Percentiles rank a stretch among this genome's conserved stretches.
Evolutionary conservation across 2,329 filamentous ascomycete genomes (phyloP).

Genomic region (Alternaria alternata): DNA sequence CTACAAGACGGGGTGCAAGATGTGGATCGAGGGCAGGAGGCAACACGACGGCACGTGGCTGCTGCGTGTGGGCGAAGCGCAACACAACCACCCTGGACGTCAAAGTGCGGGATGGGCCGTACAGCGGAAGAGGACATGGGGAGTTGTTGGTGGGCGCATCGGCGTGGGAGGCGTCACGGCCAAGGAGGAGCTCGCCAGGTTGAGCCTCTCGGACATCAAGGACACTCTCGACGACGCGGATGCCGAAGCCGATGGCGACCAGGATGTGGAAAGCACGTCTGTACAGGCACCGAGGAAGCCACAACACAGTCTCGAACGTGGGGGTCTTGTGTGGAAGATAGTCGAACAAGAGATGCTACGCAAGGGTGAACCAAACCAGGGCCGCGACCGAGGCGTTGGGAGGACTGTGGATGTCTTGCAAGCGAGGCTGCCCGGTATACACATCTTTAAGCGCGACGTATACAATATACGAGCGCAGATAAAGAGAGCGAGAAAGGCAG

Average conservation of each 20-base stretch:
- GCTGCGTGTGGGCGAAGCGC: slow-evolving; percentile 39
- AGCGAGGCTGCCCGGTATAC: slow-evolving; percentile 40
- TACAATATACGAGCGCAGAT: slow-evolving; percentile 49
- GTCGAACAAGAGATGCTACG: slow-evolving; percentile 47
- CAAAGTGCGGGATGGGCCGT: slow-evolving; percentile 42
- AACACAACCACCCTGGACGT: slow-evolving; percentile 44
- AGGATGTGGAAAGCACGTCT: neutral
- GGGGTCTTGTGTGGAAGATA: slow-evolving; percentile 45
- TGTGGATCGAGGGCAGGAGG: slow-evolving; percentile 49
- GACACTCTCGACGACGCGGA: slow-evolving; percentile 8
- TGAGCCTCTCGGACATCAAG: slow-evolving; percentile 5
- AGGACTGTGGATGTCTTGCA: slow-evolving; percentile 43
- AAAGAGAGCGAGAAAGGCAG: slow-evolving; percentile 41
- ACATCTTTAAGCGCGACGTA: slow-evolving; percentile 48
- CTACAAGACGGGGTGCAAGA: slow-evolving; percentile 47
- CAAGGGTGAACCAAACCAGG: slow-evolving; percentile 34
- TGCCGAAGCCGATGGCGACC: slow-evolving; percentile 11
- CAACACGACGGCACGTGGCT: slow-evolving; percentile 41
- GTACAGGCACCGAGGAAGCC: slow-evolving; percentile 10
- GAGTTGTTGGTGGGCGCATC: slow-evolving; percentile 38
- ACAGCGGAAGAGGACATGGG: slow-evolving; percentile 47
- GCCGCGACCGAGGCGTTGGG: slow-evolving; percentile 44
- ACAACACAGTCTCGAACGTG: slow-evolving; percentile 37
- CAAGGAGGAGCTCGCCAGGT: slow-evolving; percentile 35
- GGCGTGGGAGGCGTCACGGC: slow-evolving; percentile 45